Evolutionary conservation across 257 asterid genomes (phyloP).

Genomic region (Rubia yunnanensis): DNA sequence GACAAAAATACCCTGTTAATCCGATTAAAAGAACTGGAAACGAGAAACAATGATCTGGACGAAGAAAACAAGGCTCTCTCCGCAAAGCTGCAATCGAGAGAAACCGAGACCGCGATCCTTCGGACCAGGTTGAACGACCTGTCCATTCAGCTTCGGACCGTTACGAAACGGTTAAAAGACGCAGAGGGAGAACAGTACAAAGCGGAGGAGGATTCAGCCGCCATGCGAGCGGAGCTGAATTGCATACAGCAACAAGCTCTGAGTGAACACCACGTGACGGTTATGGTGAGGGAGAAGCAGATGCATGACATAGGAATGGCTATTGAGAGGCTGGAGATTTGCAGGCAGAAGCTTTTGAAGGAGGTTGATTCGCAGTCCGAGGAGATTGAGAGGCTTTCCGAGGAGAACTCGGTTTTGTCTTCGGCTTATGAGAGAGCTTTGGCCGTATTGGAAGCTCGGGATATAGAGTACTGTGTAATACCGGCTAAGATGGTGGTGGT

Average conservation of each 20-base stretch:
- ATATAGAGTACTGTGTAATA: neutral
- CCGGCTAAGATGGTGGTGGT: neutral
- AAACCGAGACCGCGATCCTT: neutral
- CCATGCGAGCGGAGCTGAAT: neutral
- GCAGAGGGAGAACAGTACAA: neutral
- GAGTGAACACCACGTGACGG: neutral
- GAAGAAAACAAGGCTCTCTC: neutral
- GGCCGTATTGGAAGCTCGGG: neutral
- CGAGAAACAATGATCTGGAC: neutral
- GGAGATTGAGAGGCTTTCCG: neutral
- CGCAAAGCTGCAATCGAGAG: neutral
- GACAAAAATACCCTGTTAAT: neutral
- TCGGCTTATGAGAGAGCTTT: neutral
- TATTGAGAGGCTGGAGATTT: neutral
- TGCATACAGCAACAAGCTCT: neutral
- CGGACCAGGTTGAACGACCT: neutral
- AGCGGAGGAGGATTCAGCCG: neutral
- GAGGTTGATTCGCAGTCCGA: neutral
- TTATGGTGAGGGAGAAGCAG: neutral
- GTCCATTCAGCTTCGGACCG: neutral
- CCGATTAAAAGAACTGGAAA: neutral
- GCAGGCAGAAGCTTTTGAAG: neutral
- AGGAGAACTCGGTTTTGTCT: neutral
- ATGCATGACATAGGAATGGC: neutral
- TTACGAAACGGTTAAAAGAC: neutral